A percentile compares a stretch with the other conserved stretches of the same genome.
Evolutionary conservation across 148 eudicot genomes (phyloP).

Genomic region (Beta vulgaris): DNA sequence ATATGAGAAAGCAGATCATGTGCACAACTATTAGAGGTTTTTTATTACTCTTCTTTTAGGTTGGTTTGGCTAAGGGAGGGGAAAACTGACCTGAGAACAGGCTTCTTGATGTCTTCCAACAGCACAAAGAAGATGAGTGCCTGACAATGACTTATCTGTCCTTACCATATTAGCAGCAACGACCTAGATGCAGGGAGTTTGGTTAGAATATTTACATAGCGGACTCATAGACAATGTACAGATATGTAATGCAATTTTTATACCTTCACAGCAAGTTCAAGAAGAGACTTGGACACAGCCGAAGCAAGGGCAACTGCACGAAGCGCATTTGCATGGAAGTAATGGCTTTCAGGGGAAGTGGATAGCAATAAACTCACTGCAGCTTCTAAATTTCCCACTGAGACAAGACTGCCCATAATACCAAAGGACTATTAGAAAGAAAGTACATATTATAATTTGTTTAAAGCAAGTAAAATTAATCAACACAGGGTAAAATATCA

Average conservation of each 20-base stretch:
- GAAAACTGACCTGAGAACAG: constrained; percentile 78
- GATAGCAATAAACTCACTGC: constrained; percentile 95
- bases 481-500: not conserved
- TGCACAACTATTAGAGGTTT: not conserved
- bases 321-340: constrained; percentile 82
- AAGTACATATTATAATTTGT: not conserved
- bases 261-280: constrained; percentile 98
- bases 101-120: constrained; percentile 99
- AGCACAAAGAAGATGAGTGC: constrained; percentile 96
- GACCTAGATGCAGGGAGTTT: constrained; percentile 46
- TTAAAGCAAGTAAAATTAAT: not conserved
- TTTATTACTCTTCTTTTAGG: not conserved
- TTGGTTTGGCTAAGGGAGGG: not conserved
- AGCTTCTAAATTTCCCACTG: constrained; percentile 90
- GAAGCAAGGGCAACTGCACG: constrained; percentile 99
- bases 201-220: constrained; percentile 5
- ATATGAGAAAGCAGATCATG: not conserved
- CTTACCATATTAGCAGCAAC: constrained; percentile 99
- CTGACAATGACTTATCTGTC: constrained; percentile 88
- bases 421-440: not conserved
- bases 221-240: not conserved
- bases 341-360: constrained; percentile 94
- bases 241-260: not conserved
- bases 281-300: constrained; percentile 86
- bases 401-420: constrained; percentile 63